Evolutionary conservation across 805 yeast genomes (phyloP).

Genomic region (Wickerhamomyces bovis): DNA sequence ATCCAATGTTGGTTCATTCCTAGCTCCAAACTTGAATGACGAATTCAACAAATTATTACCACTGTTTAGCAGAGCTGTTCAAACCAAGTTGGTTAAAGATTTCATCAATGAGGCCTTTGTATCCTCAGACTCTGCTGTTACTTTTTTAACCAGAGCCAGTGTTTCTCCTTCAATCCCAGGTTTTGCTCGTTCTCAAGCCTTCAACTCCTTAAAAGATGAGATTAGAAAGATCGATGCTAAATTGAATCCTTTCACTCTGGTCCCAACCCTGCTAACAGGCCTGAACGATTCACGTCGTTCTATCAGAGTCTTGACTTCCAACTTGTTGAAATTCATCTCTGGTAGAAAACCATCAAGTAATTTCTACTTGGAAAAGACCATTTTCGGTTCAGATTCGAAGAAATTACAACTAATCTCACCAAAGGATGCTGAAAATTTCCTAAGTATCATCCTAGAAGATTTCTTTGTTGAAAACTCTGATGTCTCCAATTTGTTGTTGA

Average conservation of each 20-base stretch:
- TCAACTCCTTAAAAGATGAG: constrained; percentile 33
- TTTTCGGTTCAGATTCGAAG: constrained; percentile 49
- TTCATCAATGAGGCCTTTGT: constrained; percentile 33
- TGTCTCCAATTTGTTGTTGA: constrained; percentile 33
- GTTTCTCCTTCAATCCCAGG: constrained; percentile 55
- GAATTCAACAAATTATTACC: constrained; percentile 39
- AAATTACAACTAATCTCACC: constrained; percentile 55
- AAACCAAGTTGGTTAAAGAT: constrained; percentile 11
- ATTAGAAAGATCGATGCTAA: constrained; percentile 31
- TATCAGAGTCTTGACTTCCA: constrained; percentile 42
- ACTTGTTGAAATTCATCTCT: constrained; percentile 32
- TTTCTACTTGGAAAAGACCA: constrained; percentile 43
- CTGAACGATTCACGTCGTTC: constrained; percentile 43
- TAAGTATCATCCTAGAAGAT: constrained; percentile 36
- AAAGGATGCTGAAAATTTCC: constrained; percentile 49
- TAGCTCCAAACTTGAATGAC: constrained; percentile 28
- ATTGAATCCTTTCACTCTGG: constrained; percentile 42
- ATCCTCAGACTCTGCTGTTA: constrained; percentile 38
- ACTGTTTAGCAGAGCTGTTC: constrained; percentile 40
- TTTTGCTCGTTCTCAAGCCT: constrained; percentile 45
- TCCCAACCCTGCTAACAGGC: constrained; percentile 54
- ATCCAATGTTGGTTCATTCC: constrained; percentile 27
- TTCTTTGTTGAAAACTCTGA: constrained; percentile 46
- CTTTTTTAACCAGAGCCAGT: constrained; percentile 54
- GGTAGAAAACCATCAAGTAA: constrained; percentile 31